Base-by-base conservation (phyloP, 495 filamentous ascomycete species). In the Penicillium mononematosum region DNA sequence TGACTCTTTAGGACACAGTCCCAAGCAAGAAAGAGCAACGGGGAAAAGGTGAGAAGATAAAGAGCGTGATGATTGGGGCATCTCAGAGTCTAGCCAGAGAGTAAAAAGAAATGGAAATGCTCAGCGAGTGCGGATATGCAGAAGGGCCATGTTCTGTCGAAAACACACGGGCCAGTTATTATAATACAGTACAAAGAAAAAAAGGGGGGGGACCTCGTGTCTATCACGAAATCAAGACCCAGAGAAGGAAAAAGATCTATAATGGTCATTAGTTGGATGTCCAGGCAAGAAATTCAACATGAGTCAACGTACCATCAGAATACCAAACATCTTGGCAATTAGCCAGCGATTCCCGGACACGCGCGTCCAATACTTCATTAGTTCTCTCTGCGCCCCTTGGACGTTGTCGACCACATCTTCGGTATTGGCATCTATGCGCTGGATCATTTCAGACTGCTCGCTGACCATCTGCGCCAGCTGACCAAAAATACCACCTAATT, bases 301-400 rank as follows among this genome's bases (percentile, higher is more conserved):
- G 10, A 36, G 8, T 9, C 25, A 25, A 72, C 76, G 61, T 64
- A 88, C 82, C 85, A 88, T 88, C 63, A 88, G 67, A 64, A 89
- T 89, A 53, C 94, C 94, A 83, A 98, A 96, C 95, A 98, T 98
- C 82, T 98, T 97, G 16, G 92, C 95, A 51, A 98, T 85, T 46
- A 98, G 75, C 94, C 95, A 98, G 64, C 94, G 82, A 78, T 98
- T 98, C 25, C 91, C 89, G 20, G 88, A 91, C 11, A 98, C 92
- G 24, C 92, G 81, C 11, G 83, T 87, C 94, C 95, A 98, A 75
- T 98, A 98, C 67, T 97, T 97, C 79, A 98, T 83, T 43, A 83
- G 54, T 75, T 98, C 94, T 42, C 92, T 83, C 68, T 98, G 94
- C 11, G 94, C 94, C 27, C 94, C 94, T 70, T 96, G 83, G 14